phyloP scores from a whole-genome alignment of 495 filamentous ascomycete genomes.

The Xylaria bambusicola region DNA sequence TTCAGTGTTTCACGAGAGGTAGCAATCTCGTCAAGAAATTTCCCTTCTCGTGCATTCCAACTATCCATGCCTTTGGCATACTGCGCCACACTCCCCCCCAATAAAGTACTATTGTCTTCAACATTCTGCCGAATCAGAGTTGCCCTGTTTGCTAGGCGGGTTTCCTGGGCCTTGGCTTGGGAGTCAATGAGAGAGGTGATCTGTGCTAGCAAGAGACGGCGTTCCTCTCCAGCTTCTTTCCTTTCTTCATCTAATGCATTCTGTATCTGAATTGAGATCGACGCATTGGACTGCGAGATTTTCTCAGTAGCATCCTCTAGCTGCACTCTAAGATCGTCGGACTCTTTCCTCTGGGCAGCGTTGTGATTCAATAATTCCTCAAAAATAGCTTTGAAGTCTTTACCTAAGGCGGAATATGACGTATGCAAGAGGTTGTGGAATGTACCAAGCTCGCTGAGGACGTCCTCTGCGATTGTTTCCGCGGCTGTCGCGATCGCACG shows the following conservation, averaged over 20 bases:
- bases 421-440: slow-evolving; percentile 83
- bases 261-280: slow-evolving; percentile 68
- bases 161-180: slow-evolving; percentile 70
- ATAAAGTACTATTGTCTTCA: slow-evolving; percentile 56
- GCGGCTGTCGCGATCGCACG: slow-evolving; percentile 83
- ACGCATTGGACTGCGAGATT: slow-evolving; percentile 64
- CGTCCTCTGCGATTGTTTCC: slow-evolving; percentile 82
- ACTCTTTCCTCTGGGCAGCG: slow-evolving; percentile 75
- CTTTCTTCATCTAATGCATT: slow-evolving; percentile 74
- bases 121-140: slow-evolving; percentile 63
- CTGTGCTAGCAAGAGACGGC: slow-evolving; percentile 70
- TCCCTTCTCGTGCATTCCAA: slow-evolving; percentile 71
- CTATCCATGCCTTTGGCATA: slow-evolving; percentile 72
- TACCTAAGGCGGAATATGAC: slow-evolving; percentile 87
- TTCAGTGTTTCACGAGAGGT: slow-evolving; percentile 76
- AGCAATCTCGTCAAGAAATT: slow-evolving; percentile 68
- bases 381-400: slow-evolving; percentile 83
- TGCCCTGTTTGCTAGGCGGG: slow-evolving; percentile 66
- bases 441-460: slow-evolving; percentile 79
- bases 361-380: slow-evolving; percentile 74
- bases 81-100: slow-evolving; percentile 63
- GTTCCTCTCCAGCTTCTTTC: slow-evolving; percentile 70
- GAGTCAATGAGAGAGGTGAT: slow-evolving; percentile 73
- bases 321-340: slow-evolving; percentile 67
- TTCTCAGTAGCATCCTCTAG: slow-evolving; percentile 66